Conservation (phyloP, 1,284 basidiomycete genomes). For the Tilletia horrida region DNA sequence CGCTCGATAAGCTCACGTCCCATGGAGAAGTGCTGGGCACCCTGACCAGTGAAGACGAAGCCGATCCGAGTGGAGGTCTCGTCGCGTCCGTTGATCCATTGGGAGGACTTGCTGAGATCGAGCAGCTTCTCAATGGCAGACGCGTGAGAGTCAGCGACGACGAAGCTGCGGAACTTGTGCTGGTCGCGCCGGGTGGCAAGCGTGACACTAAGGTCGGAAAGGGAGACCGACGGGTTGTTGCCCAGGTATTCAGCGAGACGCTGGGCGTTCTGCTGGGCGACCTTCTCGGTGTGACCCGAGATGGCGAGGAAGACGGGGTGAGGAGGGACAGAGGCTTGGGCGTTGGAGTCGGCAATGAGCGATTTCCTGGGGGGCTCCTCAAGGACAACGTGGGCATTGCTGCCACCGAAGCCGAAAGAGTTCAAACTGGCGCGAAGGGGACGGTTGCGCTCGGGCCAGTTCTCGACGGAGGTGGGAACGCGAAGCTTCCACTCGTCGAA, state of each 20-base stretch:
- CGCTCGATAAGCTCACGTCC: constrained; percentile 26
- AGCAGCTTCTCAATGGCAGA: background rate
- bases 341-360: background rate
- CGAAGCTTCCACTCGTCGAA: constrained; percentile 4
- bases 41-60: constrained; percentile 36
- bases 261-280: constrained; percentile 29
- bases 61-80: constrained; percentile 20
- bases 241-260: constrained; percentile 28
- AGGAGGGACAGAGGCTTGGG: background rate
- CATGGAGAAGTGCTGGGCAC: constrained; percentile 36
- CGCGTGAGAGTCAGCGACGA: constrained; percentile 20
- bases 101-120: background rate
- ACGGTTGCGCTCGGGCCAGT: background rate
- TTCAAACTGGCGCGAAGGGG: background rate
- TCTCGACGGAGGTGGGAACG: background rate
- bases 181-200: background rate
- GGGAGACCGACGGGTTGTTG: constrained; percentile 5
- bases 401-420: constrained; percentile 4
- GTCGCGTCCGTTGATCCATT: background rate
- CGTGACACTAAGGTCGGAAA: constrained; percentile 26
- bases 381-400: constrained; percentile 1
- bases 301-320: background rate
- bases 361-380: constrained; percentile 3
- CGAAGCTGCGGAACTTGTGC: constrained; percentile 24
- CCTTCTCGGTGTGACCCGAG: constrained; percentile 21